Evolutionary conservation across 2,329 filamentous ascomycete genomes (phyloP), one percentile per base, ranked within the genome.

Genomic region (Neofusicoccum sp.): DNA sequence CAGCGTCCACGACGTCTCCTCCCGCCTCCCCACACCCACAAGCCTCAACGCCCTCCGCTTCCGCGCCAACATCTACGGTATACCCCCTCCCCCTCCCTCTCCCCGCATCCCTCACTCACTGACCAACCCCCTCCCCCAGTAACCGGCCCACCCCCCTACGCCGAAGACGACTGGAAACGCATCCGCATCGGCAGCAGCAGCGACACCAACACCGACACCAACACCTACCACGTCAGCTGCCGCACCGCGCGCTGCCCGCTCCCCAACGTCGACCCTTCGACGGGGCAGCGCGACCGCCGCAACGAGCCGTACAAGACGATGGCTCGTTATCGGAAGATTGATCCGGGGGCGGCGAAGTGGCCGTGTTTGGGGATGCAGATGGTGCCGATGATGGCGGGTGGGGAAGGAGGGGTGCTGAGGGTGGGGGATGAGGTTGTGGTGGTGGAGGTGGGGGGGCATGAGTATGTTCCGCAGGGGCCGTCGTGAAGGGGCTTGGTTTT

Each of bases 11-110:
- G 81, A 86, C 51, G 79, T 90, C 28, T 84, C 86, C 62, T 73
- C 77, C 2, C 77, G 83, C 48, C 79, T 90, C 6, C 78, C 81
- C 1, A 81, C 80, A 65, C 80, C 80, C 79, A 26, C 82, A 16
- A 77, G 79, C 30, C 78, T 91, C 0, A 84, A 88, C 60, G 82
- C 84, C 7, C 75, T 82, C 14, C 82, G 87, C 11, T 92, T 90
- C 73, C 82, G 89, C 26, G 83, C 89, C 38, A 92, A 93, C 67
- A 85, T 93, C 34, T 86, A 90, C 65, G 75, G 84, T 86, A 73
- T 71, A 77, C 62, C 43, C 61, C 20, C 40, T 4, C 12, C 45
- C 26, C 41, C n/a, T 26, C n/a, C 6, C 30, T n/a, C 5, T 20
- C 28, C 26, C 14, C 3, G 36, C 34, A 40, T 40, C 28, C 38